phyloP scores from a whole-genome alignment of 805 yeast genomes.

The Kluyveromyces wickerhamii region DNA sequence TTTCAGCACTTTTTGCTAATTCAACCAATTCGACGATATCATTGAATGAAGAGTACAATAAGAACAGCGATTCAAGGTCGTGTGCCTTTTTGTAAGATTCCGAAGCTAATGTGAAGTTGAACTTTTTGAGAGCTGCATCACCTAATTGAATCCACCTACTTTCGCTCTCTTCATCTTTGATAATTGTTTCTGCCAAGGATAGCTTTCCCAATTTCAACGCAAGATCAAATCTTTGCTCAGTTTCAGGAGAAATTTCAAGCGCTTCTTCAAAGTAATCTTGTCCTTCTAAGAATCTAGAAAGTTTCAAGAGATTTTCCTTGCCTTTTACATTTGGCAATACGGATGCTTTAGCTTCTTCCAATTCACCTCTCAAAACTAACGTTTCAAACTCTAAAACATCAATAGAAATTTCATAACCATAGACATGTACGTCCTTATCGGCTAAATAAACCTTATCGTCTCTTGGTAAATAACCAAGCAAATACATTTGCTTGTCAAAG shows the following conservation, averaged over 20 bases:
- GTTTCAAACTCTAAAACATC: slow-evolving; percentile 94
- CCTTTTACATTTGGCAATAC: slow-evolving; percentile 50
- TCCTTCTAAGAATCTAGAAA: slow-evolving; percentile 88
- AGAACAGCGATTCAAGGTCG: slow-evolving; percentile 74
- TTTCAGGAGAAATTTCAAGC: slow-evolving; percentile 70
- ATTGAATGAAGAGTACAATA: slow-evolving; percentile 76
- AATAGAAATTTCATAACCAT: slow-evolving; percentile 73
- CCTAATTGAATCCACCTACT: slow-evolving; percentile 90
- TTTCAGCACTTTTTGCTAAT: slow-evolving; percentile 60
- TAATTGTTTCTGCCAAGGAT: slow-evolving; percentile 60
- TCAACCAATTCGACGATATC: slow-evolving; percentile 49
- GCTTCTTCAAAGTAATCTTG: slow-evolving; percentile 86
- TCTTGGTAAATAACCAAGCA: slow-evolving; percentile 83
- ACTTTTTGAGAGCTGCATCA: slow-evolving; percentile 69
- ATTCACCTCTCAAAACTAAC: slow-evolving; percentile 86
- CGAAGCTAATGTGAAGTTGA: slow-evolving; percentile 76
- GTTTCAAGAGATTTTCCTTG: slow-evolving; percentile 60
- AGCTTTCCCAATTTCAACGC: slow-evolving; percentile 73
- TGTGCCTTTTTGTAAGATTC: slow-evolving; percentile 70
- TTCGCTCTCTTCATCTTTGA: slow-evolving; percentile 44
- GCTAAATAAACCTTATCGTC: slow-evolving; percentile 86
- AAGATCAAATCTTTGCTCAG: slow-evolving; percentile 86
- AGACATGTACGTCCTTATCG: slow-evolving; percentile 81
- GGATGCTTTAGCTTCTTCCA: slow-evolving; percentile 66
- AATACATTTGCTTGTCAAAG: slow-evolving; percentile 78